These are phyloP conservation scores for Alternaria solani DNA, from an alignment of 2,329 filamentous ascomycete species.

Conservation along the genomic window DNA sequence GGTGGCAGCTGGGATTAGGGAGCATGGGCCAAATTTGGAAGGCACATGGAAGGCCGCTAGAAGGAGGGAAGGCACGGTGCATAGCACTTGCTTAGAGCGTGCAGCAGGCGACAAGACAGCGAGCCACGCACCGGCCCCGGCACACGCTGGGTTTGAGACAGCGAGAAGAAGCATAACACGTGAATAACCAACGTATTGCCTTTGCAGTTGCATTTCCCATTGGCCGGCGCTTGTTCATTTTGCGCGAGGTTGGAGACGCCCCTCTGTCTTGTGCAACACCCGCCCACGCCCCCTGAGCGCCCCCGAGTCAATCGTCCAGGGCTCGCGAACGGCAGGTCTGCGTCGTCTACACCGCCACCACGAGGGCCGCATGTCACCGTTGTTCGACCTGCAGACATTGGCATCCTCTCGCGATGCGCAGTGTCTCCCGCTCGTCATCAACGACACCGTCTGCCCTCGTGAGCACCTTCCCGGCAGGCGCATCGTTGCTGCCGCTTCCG, in stretches of 20 bases:
- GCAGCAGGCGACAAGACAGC: slow-evolving; percentile 30
- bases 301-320: slow-evolving; percentile 17
- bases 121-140: slow-evolving; percentile 30
- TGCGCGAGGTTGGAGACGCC: slow-evolving; percentile 14
- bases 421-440: neutral
- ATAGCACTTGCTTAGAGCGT: slow-evolving; percentile 28
- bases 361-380: slow-evolving; percentile 21
- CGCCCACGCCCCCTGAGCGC: slow-evolving; percentile 31
- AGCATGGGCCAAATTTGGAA: slow-evolving; percentile 29
- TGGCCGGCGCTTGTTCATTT: slow-evolving; percentile 21
- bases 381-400: slow-evolving; percentile 12
- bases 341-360: slow-evolving; percentile 21
- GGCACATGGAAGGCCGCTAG: slow-evolving; percentile 38
- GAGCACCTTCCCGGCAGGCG: neutral
- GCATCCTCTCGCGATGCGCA: slow-evolving; percentile 2
- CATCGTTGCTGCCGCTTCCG: neutral
- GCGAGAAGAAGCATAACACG: slow-evolving; percentile 16
- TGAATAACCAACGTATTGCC: slow-evolving; percentile 22
- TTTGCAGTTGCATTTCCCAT: slow-evolving; percentile 16
- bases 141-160: slow-evolving; percentile 25
- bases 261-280: slow-evolving; percentile 24
- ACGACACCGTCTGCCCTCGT: too few relatives aligned
- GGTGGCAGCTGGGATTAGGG: slow-evolving; percentile 16
- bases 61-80: slow-evolving; percentile 32
- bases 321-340: slow-evolving; percentile 33